phyloP scores from a whole-genome alignment of 768 basidiomycete genomes.

The Cyathus striatus region DNA sequence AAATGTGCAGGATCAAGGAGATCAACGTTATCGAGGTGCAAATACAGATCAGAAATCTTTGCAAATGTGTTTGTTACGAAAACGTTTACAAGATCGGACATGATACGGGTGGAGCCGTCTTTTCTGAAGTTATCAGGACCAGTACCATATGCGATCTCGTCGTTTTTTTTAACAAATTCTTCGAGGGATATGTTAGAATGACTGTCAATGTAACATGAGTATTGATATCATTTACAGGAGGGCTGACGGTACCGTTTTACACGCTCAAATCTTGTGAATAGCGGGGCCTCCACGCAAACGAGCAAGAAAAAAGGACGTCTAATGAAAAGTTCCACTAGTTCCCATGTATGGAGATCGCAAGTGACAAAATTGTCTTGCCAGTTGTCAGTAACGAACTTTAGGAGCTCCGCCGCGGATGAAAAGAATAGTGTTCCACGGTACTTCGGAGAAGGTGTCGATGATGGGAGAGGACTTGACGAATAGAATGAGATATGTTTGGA shows the following conservation, averaged over 20 bases:
- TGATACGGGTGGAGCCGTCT: too few species aligned
- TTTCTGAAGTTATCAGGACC: conserved; percentile 17
- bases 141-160: conserved; percentile 59
- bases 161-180: conserved; percentile 71
- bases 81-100: conserved; percentile 52
- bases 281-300: conserved; percentile 77
- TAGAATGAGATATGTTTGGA: conserved; percentile 34
- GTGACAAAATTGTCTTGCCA: conserved; percentile 86
- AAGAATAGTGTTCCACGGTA: conserved; percentile 28
- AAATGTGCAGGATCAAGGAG: conserved; percentile 69
- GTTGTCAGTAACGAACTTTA: conserved; percentile 72
- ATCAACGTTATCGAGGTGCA: conserved; percentile 63
- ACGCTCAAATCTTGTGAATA: conserved; percentile 63
- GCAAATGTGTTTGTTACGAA: conserved; percentile 63
- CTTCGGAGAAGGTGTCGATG: conserved; percentile 17
- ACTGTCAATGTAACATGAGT: conserved; percentile 2
- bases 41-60: conserved; percentile 45
- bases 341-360: conserved; percentile 51
- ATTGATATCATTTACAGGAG: background rate
- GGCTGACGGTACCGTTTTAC: conserved; percentile 37
- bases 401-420: conserved; percentile 43
- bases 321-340: conserved; percentile 61
- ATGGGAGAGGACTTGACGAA: conserved; percentile 28
- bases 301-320: conserved; percentile 91
- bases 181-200: conserved; percentile 43